Base-by-base conservation (phyloP, 495 filamentous ascomycete genomes). In the Diplogelasinospora grovesii region DNA sequence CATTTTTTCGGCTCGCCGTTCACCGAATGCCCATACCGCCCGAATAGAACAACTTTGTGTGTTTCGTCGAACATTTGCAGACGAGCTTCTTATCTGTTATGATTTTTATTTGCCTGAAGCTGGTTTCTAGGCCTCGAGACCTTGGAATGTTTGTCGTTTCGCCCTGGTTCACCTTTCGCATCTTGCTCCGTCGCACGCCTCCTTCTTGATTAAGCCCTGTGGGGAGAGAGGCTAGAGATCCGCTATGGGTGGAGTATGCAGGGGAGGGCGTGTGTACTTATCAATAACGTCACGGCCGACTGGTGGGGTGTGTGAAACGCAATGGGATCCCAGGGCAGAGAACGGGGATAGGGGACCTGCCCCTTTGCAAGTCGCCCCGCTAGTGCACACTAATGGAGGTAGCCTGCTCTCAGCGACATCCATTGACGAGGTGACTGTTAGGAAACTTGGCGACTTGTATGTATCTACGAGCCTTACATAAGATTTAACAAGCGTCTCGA, bases 151-250 rank as follows among this genome's bases (percentile, higher is more conserved):
- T 18, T 6, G 7, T 33, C 15, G 21, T 31, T 8, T 18, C 14
- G 15, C 30, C n/a, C 8, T 18, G n/a, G 30, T 14, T 18, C 30
- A 18, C 30, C 30, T 33, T 18, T 8, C 5, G 8, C 5, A 16
- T 4, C 9, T 33, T 33, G 27, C 27, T n/a, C 11, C 27, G 27
- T 10, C 15, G 27, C 27, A 10, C 15, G 27, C 27, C 27, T 29
- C 27, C 27, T 33, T 33, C 30, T 33, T 18, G n/a, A 33, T 33
- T 18, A 18, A 29, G 27, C 27, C 27, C 27, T 29, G 11, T 29
- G 27, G n/a, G 27, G 27, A 29, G 24, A n/a, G n/a, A 14, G 15
- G 27, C n/a, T 29, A 14, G 27, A 29, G 27, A 4, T n/a, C n/a
- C n/a, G n/a, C n/a, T n/a, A n/a, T n/a, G n/a, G n/a, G n/a, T n/a